These are phyloP conservation scores for Wickerhamomyces tratensis DNA, from an alignment of 805 yeast species.

Conservation along the genomic window DNA sequence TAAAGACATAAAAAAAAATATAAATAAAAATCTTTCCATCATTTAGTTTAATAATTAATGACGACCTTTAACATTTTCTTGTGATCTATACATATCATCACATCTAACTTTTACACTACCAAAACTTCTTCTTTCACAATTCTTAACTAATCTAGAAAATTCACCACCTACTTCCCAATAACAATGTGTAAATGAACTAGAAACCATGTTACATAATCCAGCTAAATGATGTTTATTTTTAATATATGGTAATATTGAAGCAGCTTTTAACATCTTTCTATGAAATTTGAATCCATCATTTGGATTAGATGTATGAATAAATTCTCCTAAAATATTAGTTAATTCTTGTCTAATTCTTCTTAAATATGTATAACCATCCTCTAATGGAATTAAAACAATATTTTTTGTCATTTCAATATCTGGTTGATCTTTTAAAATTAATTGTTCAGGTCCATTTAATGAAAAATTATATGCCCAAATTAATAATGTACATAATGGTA, in stretches of 20 bases:
- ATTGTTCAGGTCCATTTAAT: conserved; percentile 36
- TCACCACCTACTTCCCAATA: conserved; percentile 53
- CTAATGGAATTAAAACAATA: conserved; percentile 23
- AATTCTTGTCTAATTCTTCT: conserved; percentile 37
- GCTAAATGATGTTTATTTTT: conserved; percentile 37
- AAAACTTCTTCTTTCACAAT: conserved; percentile 44
- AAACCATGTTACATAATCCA: conserved; percentile 43
- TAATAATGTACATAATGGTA: conserved; percentile 22
- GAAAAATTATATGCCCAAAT: conserved; percentile 45
- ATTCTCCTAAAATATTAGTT: conserved; percentile 21
- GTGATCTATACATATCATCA: conserved; percentile 35
- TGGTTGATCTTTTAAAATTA: conserved; percentile 7
- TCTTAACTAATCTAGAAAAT: conserved; percentile 38
- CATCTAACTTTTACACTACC: conserved; percentile 38
- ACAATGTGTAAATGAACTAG: conserved; percentile 28
- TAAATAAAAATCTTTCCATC: no score
- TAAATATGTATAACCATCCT: conserved; percentile 41
- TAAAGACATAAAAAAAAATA: no score
- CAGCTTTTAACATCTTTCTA: conserved; percentile 30
- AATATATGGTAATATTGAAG: conserved; percentile 28
- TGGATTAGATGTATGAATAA: conserved; percentile 19
- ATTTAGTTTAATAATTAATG: background rate
- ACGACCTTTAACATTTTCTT: background rate
- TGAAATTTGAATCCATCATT: conserved; percentile 29
- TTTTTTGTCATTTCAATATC: background rate